Evolutionary conservation across 1,284 basidiomycete species (phyloP), one percentile per base, ranked within the genome.

Genomic region (Trametes polyzona): DNA sequence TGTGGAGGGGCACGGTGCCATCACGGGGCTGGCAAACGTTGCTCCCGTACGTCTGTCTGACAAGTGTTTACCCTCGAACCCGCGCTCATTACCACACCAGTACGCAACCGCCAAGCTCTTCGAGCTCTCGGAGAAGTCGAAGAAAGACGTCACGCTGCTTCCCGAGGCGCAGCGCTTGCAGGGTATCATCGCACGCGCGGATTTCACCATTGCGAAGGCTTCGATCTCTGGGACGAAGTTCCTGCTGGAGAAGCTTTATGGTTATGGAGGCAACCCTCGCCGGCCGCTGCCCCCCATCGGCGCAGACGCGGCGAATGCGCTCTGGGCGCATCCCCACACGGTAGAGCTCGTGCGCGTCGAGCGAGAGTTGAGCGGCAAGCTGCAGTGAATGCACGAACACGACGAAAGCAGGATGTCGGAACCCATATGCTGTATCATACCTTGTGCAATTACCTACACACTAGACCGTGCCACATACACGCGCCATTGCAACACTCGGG

Each of bases 161-260:
- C 72, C 79, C 2, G 84, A 92, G 71, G 90, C 92, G 0, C 87
- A 90, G 66, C 78, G 77, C 24, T 70, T 96, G 41, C 93, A 96
- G 71, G 90, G 87, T 26, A 83, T 94, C 58, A 79, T 92, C 47
- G 89, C 90, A 21, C 84, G 83, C 30, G 92, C 87, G 3, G 94
- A 96, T 69, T 87, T 79, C 61, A 90, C 91, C 12, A 88, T 94
- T 66, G 83, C 89, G 26, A 90, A 90, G 70, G 75, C 84, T 3
- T 90, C 88, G 4, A 90, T 96, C 64, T 76, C 89, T 1, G 93
- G 93, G 7, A 94, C 90, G 12, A 96, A 96, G 75, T 88, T 78
- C 70, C 79, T 92, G 49, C 73, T 95, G 27, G 76, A 90, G 72
- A 87, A 83, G 69, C 73, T 91, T 47, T 82, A 87, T 64, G 92